Conservation (phyloP, 2,329 filamentous ascomycete species). For the Arthrinium puccinioides region DNA sequence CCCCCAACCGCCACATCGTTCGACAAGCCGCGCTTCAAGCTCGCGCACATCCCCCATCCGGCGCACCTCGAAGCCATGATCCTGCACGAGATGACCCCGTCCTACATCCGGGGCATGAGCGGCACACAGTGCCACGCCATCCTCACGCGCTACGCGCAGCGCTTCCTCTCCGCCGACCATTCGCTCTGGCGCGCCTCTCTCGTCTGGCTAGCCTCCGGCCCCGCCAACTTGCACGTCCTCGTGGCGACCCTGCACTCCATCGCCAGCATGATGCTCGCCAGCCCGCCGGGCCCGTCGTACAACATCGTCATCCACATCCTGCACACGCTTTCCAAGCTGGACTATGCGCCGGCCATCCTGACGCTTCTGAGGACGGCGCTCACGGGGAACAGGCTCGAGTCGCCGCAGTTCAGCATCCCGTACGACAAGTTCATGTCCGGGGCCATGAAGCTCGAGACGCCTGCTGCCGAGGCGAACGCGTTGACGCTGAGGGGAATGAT, state of each 20-base stretch:
- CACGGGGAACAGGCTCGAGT: slow-evolving; percentile 3
- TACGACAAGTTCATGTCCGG: slow-evolving; percentile 13
- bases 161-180: not conserved
- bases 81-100: not conserved
- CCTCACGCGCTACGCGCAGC: not conserved
- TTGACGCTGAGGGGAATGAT: slow-evolving; percentile 1
- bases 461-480: not conserved
- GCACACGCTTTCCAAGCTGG: slow-evolving; percentile 19
- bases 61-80: not conserved
- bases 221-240: slow-evolving; percentile 12
- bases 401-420: slow-evolving; percentile 11
- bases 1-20: not conserved
- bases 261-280: slow-evolving; percentile 16
- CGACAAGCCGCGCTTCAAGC: not conserved
- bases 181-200: not conserved
- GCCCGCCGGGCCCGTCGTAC: slow-evolving; percentile 4
- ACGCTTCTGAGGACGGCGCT: slow-evolving; percentile 19
- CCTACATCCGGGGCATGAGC: not conserved
- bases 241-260: slow-evolving; percentile 23
- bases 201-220: not conserved
- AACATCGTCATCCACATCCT: slow-evolving; percentile 26
- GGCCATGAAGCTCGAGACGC: not conserved
- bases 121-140: not conserved
- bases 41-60: not conserved
- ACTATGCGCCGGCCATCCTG: slow-evolving; percentile 28